A percentile compares a stretch with the other conserved stretches of the same genome.
These are phyloP conservation scores for Apiospora aurea DNA, from an alignment of 2,329 filamentous ascomycete genomes.

Conservation along the genomic window DNA sequence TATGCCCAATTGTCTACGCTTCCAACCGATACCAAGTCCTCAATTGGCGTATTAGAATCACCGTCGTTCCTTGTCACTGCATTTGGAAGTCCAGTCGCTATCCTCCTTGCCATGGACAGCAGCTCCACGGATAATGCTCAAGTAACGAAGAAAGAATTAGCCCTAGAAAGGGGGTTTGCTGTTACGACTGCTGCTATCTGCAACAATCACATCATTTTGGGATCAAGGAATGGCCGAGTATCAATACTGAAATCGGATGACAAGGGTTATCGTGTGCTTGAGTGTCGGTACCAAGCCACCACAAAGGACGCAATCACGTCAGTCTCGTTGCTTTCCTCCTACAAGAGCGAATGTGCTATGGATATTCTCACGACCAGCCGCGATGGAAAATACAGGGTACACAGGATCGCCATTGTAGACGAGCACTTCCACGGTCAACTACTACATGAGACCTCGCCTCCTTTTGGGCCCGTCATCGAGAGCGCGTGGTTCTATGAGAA, in stretches of 20 bases:
- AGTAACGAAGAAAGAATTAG: conserved; percentile 41
- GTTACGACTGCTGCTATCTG: conserved; percentile 54
- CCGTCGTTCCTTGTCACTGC: conserved; percentile 53
- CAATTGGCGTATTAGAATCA: background rate
- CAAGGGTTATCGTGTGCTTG: conserved; percentile 38
- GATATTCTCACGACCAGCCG: conserved; percentile 75
- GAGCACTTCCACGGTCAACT: conserved; percentile 48
- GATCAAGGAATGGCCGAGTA: conserved; percentile 60
- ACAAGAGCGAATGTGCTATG: conserved; percentile 58
- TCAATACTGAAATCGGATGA: conserved; percentile 42
- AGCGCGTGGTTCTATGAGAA: conserved; percentile 64
- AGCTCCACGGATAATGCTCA: conserved; percentile 36
- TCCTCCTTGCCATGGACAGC: conserved; percentile 49
- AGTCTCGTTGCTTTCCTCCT: conserved; percentile 52
- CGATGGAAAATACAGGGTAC: conserved; percentile 79
- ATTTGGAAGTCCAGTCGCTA: conserved; percentile 53
- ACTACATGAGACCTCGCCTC: conserved; percentile 72
- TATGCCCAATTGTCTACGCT: background rate
- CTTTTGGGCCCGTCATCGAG: conserved; percentile 80
- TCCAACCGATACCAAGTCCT: background rate
- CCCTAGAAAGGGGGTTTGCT: conserved; percentile 57
- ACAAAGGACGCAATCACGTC: conserved; percentile 72
- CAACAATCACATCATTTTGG: conserved; percentile 55
- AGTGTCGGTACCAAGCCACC: conserved; percentile 48
- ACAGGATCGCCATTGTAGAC: conserved; percentile 45